A percentile compares a stretch with the other conserved stretches of the same genome.
Evolutionary conservation across 768 basidiomycete genomes (phyloP).

Genomic region (Artomyces pyxidatus): DNA sequence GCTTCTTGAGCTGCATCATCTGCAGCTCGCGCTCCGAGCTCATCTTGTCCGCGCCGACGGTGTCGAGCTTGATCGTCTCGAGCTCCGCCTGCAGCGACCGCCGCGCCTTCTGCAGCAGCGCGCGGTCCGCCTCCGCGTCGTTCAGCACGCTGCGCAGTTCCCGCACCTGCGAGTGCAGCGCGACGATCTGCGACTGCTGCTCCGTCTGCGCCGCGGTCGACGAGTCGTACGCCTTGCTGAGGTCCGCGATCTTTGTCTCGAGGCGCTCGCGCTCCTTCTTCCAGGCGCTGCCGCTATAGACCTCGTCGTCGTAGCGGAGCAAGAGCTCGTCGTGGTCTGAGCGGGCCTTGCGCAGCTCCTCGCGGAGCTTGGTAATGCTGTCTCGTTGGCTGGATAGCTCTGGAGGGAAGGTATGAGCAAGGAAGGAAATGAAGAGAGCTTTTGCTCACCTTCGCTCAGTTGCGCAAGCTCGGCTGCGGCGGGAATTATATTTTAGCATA

Average conservation of each 20-base stretch:
- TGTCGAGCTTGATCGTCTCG: slow-evolving; percentile 71
- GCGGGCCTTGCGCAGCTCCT: slow-evolving; percentile 71
- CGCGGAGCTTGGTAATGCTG: slow-evolving; percentile 63
- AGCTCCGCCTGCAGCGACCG: slow-evolving; percentile 73
- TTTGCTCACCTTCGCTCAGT: slow-evolving; percentile 59
- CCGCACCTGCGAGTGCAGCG: slow-evolving; percentile 78
- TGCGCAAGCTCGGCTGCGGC: slow-evolving; percentile 64
- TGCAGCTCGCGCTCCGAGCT: slow-evolving; percentile 70
- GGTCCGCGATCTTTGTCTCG: slow-evolving; percentile 72
- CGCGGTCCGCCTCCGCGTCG: slow-evolving; percentile 77
- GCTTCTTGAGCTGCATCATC: slow-evolving; percentile 68
- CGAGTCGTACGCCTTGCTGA: slow-evolving; percentile 69
- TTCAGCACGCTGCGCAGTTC: slow-evolving; percentile 75
- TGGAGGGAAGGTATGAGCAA: slow-evolving; percentile 20
- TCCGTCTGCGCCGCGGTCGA: slow-evolving; percentile 66
- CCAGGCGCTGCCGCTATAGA: slow-evolving; percentile 73
- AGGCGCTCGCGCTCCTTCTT: slow-evolving; percentile 83
- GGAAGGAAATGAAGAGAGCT: not conserved
- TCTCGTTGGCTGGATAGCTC: slow-evolving; percentile 77
- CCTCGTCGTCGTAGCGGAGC: slow-evolving; percentile 66
- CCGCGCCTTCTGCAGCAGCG: slow-evolving; percentile 73
- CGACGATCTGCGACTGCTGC: slow-evolving; percentile 78
- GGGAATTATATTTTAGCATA: not conserved
- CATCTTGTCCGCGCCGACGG: slow-evolving; percentile 60
- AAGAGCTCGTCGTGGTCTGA: slow-evolving; percentile 73